phyloP scores from a whole-genome alignment of 441 rosid species.

The Corymbia calophylla region DNA sequence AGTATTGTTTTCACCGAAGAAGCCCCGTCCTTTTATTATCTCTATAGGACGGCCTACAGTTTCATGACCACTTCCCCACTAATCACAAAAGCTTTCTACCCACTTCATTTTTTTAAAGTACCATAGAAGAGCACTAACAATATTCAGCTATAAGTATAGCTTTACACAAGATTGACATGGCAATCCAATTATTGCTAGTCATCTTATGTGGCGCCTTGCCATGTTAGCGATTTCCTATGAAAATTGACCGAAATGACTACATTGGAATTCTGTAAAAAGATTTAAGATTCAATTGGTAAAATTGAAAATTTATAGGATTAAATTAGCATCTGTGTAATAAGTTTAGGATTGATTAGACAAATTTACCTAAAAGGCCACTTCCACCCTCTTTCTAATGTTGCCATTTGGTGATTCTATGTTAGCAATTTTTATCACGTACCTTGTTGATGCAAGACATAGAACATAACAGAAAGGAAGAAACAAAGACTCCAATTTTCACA shows the following conservation, averaged over 20 bases:
- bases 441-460: too few relatives aligned
- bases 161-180: rapidly evolving
- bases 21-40: too few relatives aligned
- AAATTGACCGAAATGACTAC: neutral
- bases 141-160: rapidly evolving
- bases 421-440: too few relatives aligned
- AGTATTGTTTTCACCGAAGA: too few relatives aligned
- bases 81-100: neutral
- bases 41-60: neutral
- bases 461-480: too few relatives aligned
- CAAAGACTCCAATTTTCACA: too few relatives aligned
- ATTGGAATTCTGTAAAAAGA: neutral
- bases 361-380: too few relatives aligned
- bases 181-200: rapidly evolving
- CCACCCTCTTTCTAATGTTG: too few relatives aligned
- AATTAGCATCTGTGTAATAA: rapidly evolving
- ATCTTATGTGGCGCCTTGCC: rapidly evolving
- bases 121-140: neutral
- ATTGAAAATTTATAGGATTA: too few relatives aligned
- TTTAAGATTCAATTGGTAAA: too few relatives aligned
- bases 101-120: neutral
- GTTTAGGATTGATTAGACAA: too few relatives aligned
- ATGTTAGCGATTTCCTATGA: neutral
- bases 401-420: too few relatives aligned
- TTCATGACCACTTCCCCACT: neutral